Percentiles rank a stretch among this genome's conserved stretches.
These are phyloP conservation scores for Paecilomyces niveus DNA, from an alignment of 2,329 filamentous ascomycete species.

Conservation along the genomic window DNA sequence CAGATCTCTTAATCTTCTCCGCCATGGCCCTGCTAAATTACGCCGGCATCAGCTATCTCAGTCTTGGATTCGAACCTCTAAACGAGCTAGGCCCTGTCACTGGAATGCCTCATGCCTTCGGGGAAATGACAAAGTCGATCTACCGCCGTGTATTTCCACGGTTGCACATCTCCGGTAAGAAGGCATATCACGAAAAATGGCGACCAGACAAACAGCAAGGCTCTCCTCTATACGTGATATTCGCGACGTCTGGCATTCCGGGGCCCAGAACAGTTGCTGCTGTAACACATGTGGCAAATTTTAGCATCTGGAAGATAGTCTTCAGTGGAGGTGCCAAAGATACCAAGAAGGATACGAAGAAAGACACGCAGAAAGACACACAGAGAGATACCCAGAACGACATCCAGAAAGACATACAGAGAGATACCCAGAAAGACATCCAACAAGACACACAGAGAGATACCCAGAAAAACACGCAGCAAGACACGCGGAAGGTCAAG, in stretches of 20 bases:
- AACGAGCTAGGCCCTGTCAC: conserved; percentile 23
- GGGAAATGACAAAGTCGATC: conserved; percentile 20
- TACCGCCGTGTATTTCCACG: conserved; percentile 25
- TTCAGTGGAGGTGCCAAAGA: background rate
- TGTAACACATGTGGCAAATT: conserved; percentile 33
- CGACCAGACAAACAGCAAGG: conserved; percentile 25
- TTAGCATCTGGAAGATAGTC: conserved; percentile 21
- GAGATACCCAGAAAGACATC: too few relatives aligned
- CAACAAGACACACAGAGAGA: too few relatives aligned
- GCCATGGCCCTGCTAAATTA: conserved; percentile 32
- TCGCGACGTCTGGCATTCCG: conserved; percentile 23
- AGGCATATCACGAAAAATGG: conserved; percentile 35
- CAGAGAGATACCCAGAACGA: too few relatives aligned
- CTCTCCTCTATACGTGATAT: conserved; percentile 28
- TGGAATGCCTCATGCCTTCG: conserved; percentile 21
- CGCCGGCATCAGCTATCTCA: conserved; percentile 26
- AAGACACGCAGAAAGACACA: too few relatives aligned
- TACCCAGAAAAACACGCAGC: too few relatives aligned
- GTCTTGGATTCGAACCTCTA: conserved; percentile 33
- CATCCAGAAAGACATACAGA: too few relatives aligned
- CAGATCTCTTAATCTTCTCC: conserved; percentile 30
- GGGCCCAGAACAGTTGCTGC: conserved; percentile 24
- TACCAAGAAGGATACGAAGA: background rate
- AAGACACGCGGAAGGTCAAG: too few relatives aligned
- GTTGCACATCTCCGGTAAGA: conserved; percentile 31